Evolutionary conservation across 768 basidiomycete genomes (phyloP).

Genomic region (Phaeotremella fagi): DNA sequence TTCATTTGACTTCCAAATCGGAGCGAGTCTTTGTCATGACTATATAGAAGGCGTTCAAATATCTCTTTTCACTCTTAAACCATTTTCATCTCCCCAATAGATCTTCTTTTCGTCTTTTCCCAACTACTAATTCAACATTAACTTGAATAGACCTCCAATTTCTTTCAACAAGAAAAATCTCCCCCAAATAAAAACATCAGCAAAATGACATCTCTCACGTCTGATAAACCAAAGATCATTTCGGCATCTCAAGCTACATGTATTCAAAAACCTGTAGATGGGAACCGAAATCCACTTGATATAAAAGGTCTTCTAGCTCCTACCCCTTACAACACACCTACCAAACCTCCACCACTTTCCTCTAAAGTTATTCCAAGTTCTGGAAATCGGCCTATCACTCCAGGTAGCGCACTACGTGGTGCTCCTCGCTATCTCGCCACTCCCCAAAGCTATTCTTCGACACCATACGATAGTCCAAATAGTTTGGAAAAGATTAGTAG

Average conservation of each 20-base stretch:
- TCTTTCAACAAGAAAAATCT: neutral
- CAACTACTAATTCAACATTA: too few species aligned
- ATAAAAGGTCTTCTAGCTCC: neutral
- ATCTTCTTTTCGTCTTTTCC: too few species aligned
- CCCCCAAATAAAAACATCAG: too few species aligned
- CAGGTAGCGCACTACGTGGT: slow-evolving; percentile 10
- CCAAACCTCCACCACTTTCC: neutral
- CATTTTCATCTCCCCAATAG: too few species aligned
- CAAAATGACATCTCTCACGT: neutral
- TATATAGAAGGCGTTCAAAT: too few species aligned
- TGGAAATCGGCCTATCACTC: slow-evolving; percentile 3
- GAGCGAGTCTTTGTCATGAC: too few species aligned
- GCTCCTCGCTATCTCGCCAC: neutral
- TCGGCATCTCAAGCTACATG: neutral
- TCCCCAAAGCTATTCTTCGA: slow-evolving; percentile 5
- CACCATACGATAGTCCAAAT: slow-evolving; percentile 15
- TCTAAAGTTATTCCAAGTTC: neutral
- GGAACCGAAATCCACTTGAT: neutral
- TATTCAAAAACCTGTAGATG: neutral
- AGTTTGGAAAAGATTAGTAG: slow-evolving; percentile 13
- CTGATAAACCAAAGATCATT: neutral
- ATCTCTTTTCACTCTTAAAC: too few species aligned
- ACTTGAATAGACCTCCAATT: neutral
- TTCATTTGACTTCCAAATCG: too few species aligned
- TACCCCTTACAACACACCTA: neutral